Evolutionary conservation across 257 asterid genomes (phyloP).

Genomic region (Nicotiana benthamiana): DNA sequence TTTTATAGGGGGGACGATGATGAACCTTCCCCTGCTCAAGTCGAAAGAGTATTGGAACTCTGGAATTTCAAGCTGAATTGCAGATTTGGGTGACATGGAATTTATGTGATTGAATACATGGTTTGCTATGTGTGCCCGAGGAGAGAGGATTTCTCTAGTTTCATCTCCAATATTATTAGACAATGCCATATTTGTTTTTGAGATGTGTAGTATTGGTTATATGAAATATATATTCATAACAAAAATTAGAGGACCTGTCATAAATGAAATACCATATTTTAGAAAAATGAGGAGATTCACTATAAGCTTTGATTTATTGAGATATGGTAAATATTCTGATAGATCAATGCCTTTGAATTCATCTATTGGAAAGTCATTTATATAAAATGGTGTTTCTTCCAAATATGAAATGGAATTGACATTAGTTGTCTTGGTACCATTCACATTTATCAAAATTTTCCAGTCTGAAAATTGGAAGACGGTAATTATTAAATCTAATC

Average conservation of each 20-base stretch:
- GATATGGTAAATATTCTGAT: not conserved
- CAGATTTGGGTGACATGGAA: constrained; percentile 17
- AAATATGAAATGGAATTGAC: not conserved
- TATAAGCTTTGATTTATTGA: not conserved
- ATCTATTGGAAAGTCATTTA: not conserved
- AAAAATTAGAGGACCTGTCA: not conserved
- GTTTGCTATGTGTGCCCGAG: constrained; percentile 23
- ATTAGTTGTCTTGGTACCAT: not conserved
- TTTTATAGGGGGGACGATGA: too few relatives aligned
- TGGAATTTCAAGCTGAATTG: constrained; percentile 18
- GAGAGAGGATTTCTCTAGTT: constrained; percentile 2
- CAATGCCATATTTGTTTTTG: constrained; percentile 6
- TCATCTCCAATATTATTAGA: not conserved
- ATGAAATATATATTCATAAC: not conserved
- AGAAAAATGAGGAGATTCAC: not conserved
- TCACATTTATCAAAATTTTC: not conserved
- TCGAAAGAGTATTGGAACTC: too few relatives aligned
- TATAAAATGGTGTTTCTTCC: not conserved
- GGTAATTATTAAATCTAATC: not conserved
- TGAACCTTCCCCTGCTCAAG: too few relatives aligned
- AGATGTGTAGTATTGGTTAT: not conserved
- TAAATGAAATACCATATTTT: not conserved
- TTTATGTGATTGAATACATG: constrained; percentile 13
- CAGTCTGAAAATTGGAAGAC: not conserved
- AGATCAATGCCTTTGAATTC: not conserved